phyloP scores from a whole-genome alignment of 345 rosid species.

The Gossypium raimondii region DNA sequence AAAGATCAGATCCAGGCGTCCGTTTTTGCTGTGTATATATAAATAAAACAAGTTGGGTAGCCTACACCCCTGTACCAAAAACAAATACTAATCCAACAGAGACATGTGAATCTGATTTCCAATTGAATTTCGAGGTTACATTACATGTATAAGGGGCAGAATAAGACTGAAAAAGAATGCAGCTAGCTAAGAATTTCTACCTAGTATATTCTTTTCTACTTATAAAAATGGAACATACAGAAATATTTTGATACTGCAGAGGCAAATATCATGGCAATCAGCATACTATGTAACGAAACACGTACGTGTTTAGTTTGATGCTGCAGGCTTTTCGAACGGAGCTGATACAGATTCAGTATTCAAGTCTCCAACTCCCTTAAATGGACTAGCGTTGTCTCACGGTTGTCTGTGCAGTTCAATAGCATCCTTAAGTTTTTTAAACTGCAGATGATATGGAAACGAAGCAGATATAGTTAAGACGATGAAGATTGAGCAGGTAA shows the following conservation, averaged over 20 bases:
- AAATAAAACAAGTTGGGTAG: not conserved
- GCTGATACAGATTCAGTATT: slow-evolving; percentile 43
- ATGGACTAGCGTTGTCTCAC: slow-evolving; percentile 53
- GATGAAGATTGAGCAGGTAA: not conserved
- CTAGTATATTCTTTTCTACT: not conserved
- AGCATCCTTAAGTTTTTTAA: slow-evolving; percentile 85
- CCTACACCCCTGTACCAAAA: too few species aligned
- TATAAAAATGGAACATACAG: slow-evolving; percentile 6
- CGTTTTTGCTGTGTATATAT: not conserved
- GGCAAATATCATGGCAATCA: not conserved
- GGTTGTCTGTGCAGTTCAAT: slow-evolving; percentile 58
- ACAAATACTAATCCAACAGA: not conserved
- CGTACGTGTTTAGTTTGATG: slow-evolving; percentile 27
- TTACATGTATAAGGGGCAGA: not conserved
- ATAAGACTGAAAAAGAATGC: slow-evolving; percentile 10
- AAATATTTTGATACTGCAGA: not conserved
- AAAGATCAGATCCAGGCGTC: not conserved
- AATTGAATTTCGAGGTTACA: not conserved
- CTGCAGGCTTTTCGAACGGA: slow-evolving; percentile 34
- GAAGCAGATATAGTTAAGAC: not conserved
- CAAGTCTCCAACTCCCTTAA: slow-evolving; percentile 56
- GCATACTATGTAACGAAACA: slow-evolving; percentile 9
- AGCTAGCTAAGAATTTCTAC: not conserved
- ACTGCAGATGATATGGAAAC: slow-evolving; percentile 39
- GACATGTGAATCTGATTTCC: not conserved